Evolutionary conservation across 441 rosid genomes (phyloP).

Genomic region (Melastoma candidum): DNA sequence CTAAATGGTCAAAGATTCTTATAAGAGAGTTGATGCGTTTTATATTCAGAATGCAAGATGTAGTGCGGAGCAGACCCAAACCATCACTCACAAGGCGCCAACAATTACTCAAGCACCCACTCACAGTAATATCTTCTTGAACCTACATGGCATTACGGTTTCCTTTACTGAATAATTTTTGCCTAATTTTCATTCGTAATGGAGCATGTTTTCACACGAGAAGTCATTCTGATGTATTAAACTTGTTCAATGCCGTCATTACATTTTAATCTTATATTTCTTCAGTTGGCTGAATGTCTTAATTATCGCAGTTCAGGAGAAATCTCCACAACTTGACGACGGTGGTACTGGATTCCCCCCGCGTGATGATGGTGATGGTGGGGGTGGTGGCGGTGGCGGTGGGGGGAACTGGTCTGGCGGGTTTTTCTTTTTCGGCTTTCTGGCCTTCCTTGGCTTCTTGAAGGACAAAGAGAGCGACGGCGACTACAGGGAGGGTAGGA

Average conservation of each 20-base stretch:
- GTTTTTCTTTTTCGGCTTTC: constrained; percentile 83
- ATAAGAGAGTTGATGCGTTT: constrained; percentile 1
- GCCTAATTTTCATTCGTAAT: too few species aligned
- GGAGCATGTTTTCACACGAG: too few species aligned
- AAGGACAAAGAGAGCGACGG: constrained; percentile 68
- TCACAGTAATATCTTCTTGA: constrained; percentile 32
- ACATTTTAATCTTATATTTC: too few species aligned
- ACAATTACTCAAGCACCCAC: constrained; percentile 82
- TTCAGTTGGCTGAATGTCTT: background rate
- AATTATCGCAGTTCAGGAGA: constrained; percentile 38
- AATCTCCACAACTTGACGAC: constrained; percentile 60
- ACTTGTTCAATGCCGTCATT: too few species aligned
- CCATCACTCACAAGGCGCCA: constrained; percentile 61
- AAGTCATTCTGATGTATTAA: too few species aligned
- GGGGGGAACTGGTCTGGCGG: constrained; percentile 88
- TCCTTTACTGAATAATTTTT: too few species aligned
- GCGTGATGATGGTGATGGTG: constrained; percentile 66
- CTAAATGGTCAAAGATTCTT: background rate
- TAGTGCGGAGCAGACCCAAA: constrained; percentile 68
- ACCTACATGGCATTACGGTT: background rate
- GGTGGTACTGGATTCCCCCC: constrained; percentile 86
- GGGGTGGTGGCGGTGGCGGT: constrained; percentile 82
- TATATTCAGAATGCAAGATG: constrained; percentile 49
- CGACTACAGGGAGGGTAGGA: constrained; percentile 23
- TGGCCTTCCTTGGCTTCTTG: constrained; percentile 66